Evolutionary conservation across 148 eudicot genomes (phyloP), one percentile per base, ranked within the genome.

Genomic region (Oxyria digyna): DNA sequence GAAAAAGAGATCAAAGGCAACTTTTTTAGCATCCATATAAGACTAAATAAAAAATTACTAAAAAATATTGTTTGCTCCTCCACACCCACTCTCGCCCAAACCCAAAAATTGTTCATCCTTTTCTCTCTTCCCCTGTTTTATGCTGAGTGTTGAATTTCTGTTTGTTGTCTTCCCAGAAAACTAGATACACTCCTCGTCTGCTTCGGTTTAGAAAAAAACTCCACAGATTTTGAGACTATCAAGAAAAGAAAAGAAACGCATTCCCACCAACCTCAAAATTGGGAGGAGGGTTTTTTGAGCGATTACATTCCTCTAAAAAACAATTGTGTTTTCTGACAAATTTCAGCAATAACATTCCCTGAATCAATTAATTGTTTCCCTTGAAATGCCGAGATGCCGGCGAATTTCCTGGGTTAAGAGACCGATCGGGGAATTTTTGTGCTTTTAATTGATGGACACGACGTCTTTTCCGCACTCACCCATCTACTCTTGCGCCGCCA

Each of bases 371-470:
- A 6, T 40, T 69, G 64, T 18, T 8, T 38, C n/a, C 42, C 54
- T 52, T 37, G 55, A 71, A 74, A 81, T 82, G 84, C 67, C 48
- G 74, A 49, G 46, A 46, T 63, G 64, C 59, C 62, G 73, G 78
- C 75, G 75, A 46, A 70, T 74, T 74, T 75, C 72, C 24, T 75
- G 74, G 75, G 75, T 43, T 17, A 55, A 7, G 73, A 71, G 62
- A 21, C 59, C 76, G 84, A 84, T 84, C 81, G 76, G 77, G 48
- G 70, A 68, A 65, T 67, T 67, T 73, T 54, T 70, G 82, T 76
- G 52, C 74, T 76, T 18, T 66, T 66, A 42, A 64, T 88, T 85
- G 87, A 91, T 84, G 88, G 90, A 69, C 75, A 42, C 55, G 63
- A 49, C 67, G 74, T 72, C 52, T 76, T 69, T 57, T 41, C 45